These are phyloP conservation scores for Galerina sulciceps DNA, from an alignment of 768 basidiomycete genomes.

Conservation along the genomic window DNA sequence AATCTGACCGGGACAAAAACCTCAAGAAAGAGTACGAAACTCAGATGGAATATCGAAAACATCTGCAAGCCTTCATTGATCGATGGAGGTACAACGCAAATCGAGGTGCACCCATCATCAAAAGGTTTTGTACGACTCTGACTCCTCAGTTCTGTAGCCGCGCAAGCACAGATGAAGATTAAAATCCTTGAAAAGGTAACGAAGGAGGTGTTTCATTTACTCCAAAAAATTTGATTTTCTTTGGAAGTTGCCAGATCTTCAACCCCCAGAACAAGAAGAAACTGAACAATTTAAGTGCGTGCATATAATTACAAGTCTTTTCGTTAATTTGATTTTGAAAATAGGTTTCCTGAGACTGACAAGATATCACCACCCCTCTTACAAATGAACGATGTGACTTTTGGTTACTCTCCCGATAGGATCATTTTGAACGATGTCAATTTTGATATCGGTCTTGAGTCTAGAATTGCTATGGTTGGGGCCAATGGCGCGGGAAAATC, in stretches of 20 bases:
- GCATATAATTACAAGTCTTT: neutral
- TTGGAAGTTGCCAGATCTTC: slow-evolving; percentile 81
- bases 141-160: slow-evolving; percentile 51
- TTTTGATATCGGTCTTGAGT: slow-evolving; percentile 94
- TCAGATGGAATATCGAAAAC: slow-evolving; percentile 93
- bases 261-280: slow-evolving; percentile 93
- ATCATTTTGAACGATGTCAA: slow-evolving; percentile 78
- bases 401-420: slow-evolving; percentile 84
- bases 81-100: slow-evolving; percentile 98
- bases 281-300: slow-evolving; percentile 87
- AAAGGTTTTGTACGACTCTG: neutral
- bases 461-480: slow-evolving; percentile 93
- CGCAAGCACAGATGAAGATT: slow-evolving; percentile 84
- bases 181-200: slow-evolving; percentile 77
- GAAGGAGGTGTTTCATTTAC: neutral
- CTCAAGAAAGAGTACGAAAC: slow-evolving; percentile 94
- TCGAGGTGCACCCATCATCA: slow-evolving; percentile 53
- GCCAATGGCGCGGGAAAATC: slow-evolving; percentile 97
- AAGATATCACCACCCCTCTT: slow-evolving; percentile 96
- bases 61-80: slow-evolving; percentile 97
- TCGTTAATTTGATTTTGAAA: neutral
- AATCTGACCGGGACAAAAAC: slow-evolving; percentile 91
- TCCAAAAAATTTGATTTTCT: slow-evolving; percentile 1
- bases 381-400: slow-evolving; percentile 89
- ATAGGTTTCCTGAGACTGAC: slow-evolving; percentile 91